A percentile compares a stretch with the other conserved stretches of the same genome.
These are phyloP conservation scores for Cryptococcus sp. DNA, from an alignment of 1,284 basidiomycete species.

Conservation along the genomic window DNA sequence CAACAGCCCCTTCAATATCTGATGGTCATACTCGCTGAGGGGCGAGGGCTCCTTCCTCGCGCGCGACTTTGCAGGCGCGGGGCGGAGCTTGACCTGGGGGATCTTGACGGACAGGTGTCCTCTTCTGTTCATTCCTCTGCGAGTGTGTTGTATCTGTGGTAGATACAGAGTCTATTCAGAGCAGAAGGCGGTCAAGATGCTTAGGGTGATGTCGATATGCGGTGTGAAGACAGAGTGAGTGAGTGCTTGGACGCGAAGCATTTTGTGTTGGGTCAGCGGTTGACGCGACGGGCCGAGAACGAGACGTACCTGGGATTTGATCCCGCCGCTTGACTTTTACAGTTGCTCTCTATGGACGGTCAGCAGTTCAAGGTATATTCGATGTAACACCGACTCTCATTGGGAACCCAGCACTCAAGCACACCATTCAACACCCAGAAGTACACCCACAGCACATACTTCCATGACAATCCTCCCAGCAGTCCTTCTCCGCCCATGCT, in stretches of 20 bases:
- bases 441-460: too few relatives aligned
- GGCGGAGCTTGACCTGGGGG: constrained; percentile 46
- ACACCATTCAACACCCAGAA: too few relatives aligned
- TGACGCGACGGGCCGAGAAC: constrained; percentile 1
- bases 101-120: constrained; percentile 44
- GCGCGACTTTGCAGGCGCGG: constrained; percentile 23
- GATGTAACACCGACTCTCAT: neutral
- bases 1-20: constrained; percentile 24
- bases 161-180: neutral
- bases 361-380: neutral
- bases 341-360: neutral
- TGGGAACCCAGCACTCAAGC: too few relatives aligned
- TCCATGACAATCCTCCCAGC: constrained; percentile 1
- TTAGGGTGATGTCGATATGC: neutral
- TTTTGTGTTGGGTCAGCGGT: neutral
- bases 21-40: constrained; percentile 26
- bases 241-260: constrained; percentile 3
- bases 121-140: constrained; percentile 32
- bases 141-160: neutral
- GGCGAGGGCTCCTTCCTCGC: constrained; percentile 16
- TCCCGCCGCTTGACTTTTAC: constrained; percentile 6
- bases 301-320: constrained; percentile 8
- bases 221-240: neutral
- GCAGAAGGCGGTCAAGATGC: neutral
- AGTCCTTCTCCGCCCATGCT: constrained; percentile 14